A percentile compares a stretch with the other conserved stretches of the same genome.
These are phyloP conservation scores for Coelastrella sp. DNA, from an alignment of 139 green algal genomes.

Conservation along the genomic window DNA sequence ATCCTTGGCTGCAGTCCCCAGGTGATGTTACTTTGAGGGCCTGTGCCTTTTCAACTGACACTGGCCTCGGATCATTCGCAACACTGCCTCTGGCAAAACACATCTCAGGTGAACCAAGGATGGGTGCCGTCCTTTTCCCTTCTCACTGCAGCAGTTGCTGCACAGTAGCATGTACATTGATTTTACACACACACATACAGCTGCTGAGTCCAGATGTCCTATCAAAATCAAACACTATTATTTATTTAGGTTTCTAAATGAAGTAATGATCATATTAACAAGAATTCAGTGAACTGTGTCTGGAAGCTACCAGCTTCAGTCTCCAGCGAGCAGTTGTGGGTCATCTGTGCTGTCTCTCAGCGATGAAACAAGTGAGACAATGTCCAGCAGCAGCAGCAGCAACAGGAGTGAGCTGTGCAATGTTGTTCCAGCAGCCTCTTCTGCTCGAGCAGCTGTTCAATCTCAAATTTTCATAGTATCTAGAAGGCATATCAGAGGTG, in stretches of 20 bases:
- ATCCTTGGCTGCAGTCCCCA: conserved; percentile 2
- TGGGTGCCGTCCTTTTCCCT: too few relatives aligned
- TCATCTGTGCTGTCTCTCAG: too few relatives aligned
- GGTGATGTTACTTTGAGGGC: conserved; percentile 55
- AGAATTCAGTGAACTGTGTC: background rate
- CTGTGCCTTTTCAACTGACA: conserved; percentile 65
- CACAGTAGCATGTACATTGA: background rate
- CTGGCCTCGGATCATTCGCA: conserved; percentile 60
- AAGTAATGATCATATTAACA: background rate
- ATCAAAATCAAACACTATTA: background rate
- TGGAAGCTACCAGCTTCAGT: background rate
- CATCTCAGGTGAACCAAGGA: conserved; percentile 2
- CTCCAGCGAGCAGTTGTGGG: background rate
- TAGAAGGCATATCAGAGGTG: too few relatives aligned
- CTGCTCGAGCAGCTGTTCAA: too few relatives aligned
- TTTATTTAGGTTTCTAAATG: background rate
- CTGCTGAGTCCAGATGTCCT: background rate
- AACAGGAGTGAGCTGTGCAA: too few relatives aligned
- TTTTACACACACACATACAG: background rate
- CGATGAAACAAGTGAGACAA: too few relatives aligned
- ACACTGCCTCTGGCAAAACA: conserved; percentile 57
- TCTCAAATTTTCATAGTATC: too few relatives aligned
- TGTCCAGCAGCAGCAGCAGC: too few relatives aligned
- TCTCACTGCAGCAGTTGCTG: background rate
- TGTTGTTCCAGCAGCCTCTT: too few relatives aligned